Base-by-base conservation (phyloP, 1,139 yeast genomes). In the Sugiyamaella xylanicola region DNA sequence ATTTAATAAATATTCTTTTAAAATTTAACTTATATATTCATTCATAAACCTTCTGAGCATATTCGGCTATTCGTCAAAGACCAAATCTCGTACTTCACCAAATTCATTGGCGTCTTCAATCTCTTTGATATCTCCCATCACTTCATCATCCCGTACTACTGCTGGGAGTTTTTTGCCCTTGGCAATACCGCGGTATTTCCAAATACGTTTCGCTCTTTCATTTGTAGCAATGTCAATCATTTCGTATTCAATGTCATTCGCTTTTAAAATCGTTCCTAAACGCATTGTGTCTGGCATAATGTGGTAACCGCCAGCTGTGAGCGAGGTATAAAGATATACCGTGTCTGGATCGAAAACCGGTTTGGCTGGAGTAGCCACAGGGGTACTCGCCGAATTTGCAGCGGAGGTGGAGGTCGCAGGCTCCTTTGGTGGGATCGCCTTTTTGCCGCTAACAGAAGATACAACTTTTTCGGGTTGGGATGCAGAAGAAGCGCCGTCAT, bases 281-380 rank as follows among this genome's bases (percentile, higher is more conserved):
- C 93, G 76, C 68, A 87, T 89, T 39, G 96, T 90, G 63, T 93
- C 78, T n/a, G 86, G 81, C 65, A 86, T 83, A 68, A 91, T 81
- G 68, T 87, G 92, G 78, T 86, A 86, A 1, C 95, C 96, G 45
- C 84, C 84, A 32, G 96, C 95, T 0, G 97, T 95, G 55, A 91
- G 77, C 0, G 98, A 92, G 0, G 97, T 89, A 74, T 79, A 91
- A 32, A 92, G 71, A 68, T 43, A 55, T 2, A 55, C 57, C 15
- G 49, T 40, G n/a, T 54, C 51, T 7, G 48, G 39, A 20, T 51
- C 50, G 8, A 51, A 16, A 15, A 46, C 27, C 21, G 54, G 54
- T 19, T 44, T 37, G 29, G 50, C 40, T 35, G 53, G 42, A 43
- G 41, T 37, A 15, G 51, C 5, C 2, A 37, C 35, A 5, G 53